Evolutionary conservation across 169 alveolate species (phyloP), one percentile per base, ranked within the genome.

Genomic region (Eimeria acervulina): DNA sequence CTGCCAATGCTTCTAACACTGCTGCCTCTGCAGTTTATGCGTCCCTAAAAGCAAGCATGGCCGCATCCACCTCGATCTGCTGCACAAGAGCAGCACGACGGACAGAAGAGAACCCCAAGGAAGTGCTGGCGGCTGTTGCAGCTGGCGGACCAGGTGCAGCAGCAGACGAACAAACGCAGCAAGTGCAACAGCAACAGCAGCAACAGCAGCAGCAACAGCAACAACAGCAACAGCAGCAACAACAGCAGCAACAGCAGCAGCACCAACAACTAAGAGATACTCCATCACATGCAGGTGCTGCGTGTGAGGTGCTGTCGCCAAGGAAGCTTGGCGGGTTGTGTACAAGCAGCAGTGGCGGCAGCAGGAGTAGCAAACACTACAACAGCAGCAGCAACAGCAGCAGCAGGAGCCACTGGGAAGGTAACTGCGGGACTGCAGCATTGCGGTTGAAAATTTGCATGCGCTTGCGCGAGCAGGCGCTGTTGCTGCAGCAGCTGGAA

Each of bases 401-500:
- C 51, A 80, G 70, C 90, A 83, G 55, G 12, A 83, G 52, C 76
- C 10, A 38, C n/a, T 31, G 44, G 76, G 91, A 52, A 47, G 31
- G 33, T n/a, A 21, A 76, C 33, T 51, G 91, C 91, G 38, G 51
- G 74, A 83, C 52, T 52, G 91, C 91, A 12, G 91, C 76, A 31
- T 76, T 83, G 28, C 17, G 76, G 76, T 31, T 47, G 36, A 51
- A 51, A 76, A 83, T 83, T 52, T 83, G 91, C 91, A 83, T 83
- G 74, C 91, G 91, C 52, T 36, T 83, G 17, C 38, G 51, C 51
- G 91, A 83, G 74, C 91, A 83, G 91, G 91, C 91, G 52, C 74
- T 83, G 55, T 52, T 83, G 76, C 52, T 83, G 91, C 91, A 83
- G 91, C 91, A 83, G 91, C 91, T 83, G n/a, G 91, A 83, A 52